phyloP scores from a whole-genome alignment of 768 basidiomycete genomes.

The Xerocomus spinulosus region DNA sequence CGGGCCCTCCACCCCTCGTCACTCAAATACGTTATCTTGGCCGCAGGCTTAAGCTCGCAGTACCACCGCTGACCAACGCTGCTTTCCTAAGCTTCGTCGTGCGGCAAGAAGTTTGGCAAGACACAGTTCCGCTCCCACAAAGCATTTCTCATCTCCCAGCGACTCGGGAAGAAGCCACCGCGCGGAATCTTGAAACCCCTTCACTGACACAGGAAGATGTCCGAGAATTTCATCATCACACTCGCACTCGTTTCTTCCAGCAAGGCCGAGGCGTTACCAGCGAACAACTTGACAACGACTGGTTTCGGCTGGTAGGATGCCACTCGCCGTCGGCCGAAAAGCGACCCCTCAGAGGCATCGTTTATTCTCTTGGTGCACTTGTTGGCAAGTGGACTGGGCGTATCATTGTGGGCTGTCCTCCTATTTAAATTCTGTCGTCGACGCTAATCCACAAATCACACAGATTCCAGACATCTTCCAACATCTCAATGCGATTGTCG shows the following conservation, averaged over 20 bases:
- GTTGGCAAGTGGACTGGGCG: constrained; percentile 46
- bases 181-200: constrained; percentile 28
- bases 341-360: constrained; percentile 37
- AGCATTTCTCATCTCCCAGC: constrained; percentile 26
- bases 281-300: constrained; percentile 40
- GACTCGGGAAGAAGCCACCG: constrained; percentile 33
- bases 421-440: constrained; percentile 6
- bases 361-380: constrained; percentile 42
- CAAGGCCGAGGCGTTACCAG: constrained; percentile 21
- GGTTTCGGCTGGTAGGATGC: constrained; percentile 45
- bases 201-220: constrained; percentile 37
- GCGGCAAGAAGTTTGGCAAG: constrained; percentile 36
- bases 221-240: constrained; percentile 33
- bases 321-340: constrained; percentile 34
- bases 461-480: constrained; percentile 24
- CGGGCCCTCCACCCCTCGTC: constrained; percentile 31
- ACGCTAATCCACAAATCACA: constrained; percentile 16
- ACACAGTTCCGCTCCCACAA: constrained; percentile 23
- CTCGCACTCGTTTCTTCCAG: constrained; percentile 33
- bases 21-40: constrained; percentile 38
- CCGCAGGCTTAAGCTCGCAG: constrained; percentile 36
- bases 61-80: constrained; percentile 39
- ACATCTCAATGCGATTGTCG: constrained; percentile 21
- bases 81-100: constrained; percentile 36
- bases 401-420: constrained; percentile 36